Evolutionary conservation across 2,329 filamentous ascomycete species (phyloP), one percentile per base, ranked within the genome.

Genomic region (Colletotrichum spaethianum): DNA sequence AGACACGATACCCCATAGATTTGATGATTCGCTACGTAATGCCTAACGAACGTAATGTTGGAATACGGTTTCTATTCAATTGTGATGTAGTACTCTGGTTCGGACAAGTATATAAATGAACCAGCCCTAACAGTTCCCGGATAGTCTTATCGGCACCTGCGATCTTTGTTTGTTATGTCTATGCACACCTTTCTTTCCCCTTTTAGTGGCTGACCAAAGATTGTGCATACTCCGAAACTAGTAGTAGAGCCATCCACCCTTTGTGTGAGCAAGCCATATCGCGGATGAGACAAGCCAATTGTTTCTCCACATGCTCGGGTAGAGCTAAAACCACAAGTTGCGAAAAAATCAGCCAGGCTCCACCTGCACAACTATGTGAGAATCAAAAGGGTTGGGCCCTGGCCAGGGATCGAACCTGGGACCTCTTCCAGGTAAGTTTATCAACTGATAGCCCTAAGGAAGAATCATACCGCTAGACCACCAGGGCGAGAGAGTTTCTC

Each of bases 391-490:
- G 3, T 23, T 3, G 9, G 55, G 59, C 59, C 59, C 59, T 61
- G 59, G 59, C 59, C 59, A 61, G 59, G 59, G 44, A 46, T 61
- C 59, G 59, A 61, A 61, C 59, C 59, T 61, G 40, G 59, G 59
- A 46, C 59, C 59, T 61, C 59, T 61, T 61, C 59, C 59, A 61
- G 20, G 28, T 61, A 28, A n/a, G 20, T 61, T 2, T 26, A 33
- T 48, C 23, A 20, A 4, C 3, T 11, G 7, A 48, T 11, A 38
- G 48, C 59, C 59, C 59, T 62, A 62, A 62, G 59, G 59, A 50
- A 62, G 59, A 62, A 50, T 62, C 59, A 62, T 62, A 50, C 59
- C 59, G 59, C 59, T 62, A 62, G 42, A 50, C 59, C 59, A 62
- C 59, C 42, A 62, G 59, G 59, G 31, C 59, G 14, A 4, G 0